Percentiles rank a stretch among this genome's conserved stretches.
These are phyloP conservation scores for Cornus suecica DNA, from an alignment of 148 eudicot species.

Conservation along the genomic window DNA sequence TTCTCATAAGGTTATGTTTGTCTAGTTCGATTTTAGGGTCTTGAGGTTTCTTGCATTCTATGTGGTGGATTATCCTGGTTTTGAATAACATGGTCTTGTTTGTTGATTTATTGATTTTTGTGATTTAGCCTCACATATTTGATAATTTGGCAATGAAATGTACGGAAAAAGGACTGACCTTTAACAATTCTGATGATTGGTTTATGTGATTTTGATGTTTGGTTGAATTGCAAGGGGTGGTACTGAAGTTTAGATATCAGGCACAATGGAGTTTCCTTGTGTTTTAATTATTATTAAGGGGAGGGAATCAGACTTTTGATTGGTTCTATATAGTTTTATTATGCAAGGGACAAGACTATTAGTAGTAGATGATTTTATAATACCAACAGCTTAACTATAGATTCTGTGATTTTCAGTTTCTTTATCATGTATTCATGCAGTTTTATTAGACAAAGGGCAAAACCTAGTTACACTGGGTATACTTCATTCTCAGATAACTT, in stretches of 20 bases:
- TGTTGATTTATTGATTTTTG: neutral
- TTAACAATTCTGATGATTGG: neutral
- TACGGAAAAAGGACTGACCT: neutral
- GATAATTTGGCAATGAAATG: neutral
- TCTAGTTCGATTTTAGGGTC: neutral
- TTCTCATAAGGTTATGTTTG: neutral
- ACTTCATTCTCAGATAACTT: no score
- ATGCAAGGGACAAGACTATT: no score
- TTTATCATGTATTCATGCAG: no score
- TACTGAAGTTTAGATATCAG: neutral
- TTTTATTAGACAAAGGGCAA: no score
- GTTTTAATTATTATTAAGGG: neutral
- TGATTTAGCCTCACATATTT: neutral
- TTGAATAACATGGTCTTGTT: no score
- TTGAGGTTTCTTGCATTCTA: neutral
- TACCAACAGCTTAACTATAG: no score
- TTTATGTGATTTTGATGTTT: neutral
- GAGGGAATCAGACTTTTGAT: neutral
- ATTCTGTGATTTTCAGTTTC: no score
- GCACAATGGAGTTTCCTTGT: neutral
- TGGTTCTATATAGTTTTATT: no score
- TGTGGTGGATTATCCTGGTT: neutral
- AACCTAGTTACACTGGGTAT: no score
- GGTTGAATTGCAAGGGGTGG: neutral
- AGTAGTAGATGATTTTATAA: no score